These are phyloP conservation scores for Niveomyces coronatus DNA, from an alignment of 2,329 filamentous ascomycete genomes.

Conservation along the genomic window DNA sequence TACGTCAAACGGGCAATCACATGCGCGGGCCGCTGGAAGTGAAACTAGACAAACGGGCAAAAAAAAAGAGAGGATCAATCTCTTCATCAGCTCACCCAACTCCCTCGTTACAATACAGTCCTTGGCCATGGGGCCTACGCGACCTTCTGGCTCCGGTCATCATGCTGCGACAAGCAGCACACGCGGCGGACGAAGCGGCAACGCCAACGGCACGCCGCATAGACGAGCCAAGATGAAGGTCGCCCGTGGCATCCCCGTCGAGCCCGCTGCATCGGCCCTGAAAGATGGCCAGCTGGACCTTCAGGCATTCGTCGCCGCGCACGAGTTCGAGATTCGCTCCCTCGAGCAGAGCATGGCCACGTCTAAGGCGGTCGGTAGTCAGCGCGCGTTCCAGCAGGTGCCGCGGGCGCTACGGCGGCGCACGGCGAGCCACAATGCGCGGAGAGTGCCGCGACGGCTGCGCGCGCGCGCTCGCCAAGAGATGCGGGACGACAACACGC, in stretches of 20 bases:
- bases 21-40: no score
- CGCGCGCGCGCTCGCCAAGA: constrained; percentile 57
- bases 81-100: no score
- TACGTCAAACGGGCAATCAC: no score
- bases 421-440: constrained; percentile 92
- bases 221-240: constrained; percentile 38
- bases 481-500: constrained; percentile 87
- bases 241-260: constrained; percentile 39
- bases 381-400: constrained; percentile 82
- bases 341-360: constrained; percentile 72
- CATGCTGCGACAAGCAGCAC: no score
- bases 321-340: constrained; percentile 81
- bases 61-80: no score
- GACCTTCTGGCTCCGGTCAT: no score
- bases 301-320: constrained; percentile 70
- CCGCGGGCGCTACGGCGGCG: constrained; percentile 74
- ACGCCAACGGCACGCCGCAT: constrained; percentile 17
- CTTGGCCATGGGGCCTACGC: constrained; percentile 20
- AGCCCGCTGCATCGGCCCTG: constrained; percentile 39
- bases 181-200: constrained; percentile 15
- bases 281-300: constrained; percentile 75
- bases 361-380: constrained; percentile 51
- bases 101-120: no score
- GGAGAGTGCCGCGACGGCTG: constrained; percentile 72
- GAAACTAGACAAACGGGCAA: no score